Evolutionary conservation across 148 eudicot species (phyloP).

Genomic region (Rhododendron williamsianum): DNA sequence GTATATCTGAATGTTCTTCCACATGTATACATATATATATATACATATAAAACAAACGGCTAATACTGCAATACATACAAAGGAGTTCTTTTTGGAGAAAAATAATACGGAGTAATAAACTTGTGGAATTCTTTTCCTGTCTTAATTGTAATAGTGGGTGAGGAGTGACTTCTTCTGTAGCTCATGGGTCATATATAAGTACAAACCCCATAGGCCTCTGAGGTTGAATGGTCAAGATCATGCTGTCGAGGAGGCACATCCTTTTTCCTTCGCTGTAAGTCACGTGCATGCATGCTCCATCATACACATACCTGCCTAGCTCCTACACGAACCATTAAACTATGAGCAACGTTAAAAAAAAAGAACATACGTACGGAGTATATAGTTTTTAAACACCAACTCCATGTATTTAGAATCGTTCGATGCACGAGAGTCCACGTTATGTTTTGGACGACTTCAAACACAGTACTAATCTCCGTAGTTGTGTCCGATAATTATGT

Average conservation of each 20-base stretch:
- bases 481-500: no score
- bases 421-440: no score
- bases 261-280: neutral
- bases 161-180: neutral
- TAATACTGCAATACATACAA: neutral
- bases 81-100: neutral
- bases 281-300: neutral
- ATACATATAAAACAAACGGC: no score
- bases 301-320: neutral
- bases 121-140: neutral
- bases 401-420: no score
- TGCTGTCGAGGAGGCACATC: neutral
- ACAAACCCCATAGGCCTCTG: neutral
- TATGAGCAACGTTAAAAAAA: neutral
- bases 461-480: no score
- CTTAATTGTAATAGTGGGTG: neutral
- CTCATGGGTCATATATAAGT: neutral
- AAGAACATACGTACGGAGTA: no score
- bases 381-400: no score
- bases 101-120: neutral
- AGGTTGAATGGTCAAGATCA: conserved; percentile 4
- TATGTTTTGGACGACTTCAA: no score
- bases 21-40: no score
- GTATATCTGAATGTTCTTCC: no score
- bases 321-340: neutral